These are phyloP conservation scores for Penicillium sp. DNA, from an alignment of 2,329 filamentous ascomycete genomes.

Conservation along the genomic window DNA sequence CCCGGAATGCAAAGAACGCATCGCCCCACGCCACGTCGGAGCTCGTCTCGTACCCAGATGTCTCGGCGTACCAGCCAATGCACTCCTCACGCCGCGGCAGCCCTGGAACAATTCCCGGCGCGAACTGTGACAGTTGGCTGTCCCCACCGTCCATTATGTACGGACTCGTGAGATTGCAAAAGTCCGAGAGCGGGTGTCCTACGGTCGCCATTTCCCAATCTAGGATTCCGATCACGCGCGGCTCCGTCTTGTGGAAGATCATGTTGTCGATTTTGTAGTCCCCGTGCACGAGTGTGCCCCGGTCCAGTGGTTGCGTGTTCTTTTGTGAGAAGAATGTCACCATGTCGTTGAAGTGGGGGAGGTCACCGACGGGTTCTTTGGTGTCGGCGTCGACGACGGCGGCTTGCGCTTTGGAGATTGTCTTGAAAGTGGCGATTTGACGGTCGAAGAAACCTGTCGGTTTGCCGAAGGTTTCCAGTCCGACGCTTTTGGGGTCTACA, in stretches of 20 bases:
- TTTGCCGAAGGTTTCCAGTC: conserved; percentile 71
- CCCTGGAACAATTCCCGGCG: conserved; percentile 63
- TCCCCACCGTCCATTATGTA: conserved; percentile 38
- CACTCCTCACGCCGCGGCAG: conserved; percentile 60
- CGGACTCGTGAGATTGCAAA: conserved; percentile 68
- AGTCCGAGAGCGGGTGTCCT: conserved; percentile 89
- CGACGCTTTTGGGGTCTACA: conserved; percentile 64
- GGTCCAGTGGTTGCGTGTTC: conserved; percentile 69
- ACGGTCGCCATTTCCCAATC: conserved; percentile 99
- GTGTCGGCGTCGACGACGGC: conserved; percentile 73
- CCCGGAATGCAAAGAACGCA: conserved; percentile 61
- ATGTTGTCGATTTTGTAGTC: conserved; percentile 96
- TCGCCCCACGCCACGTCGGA: conserved; percentile 61
- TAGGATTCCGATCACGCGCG: conserved; percentile 84
- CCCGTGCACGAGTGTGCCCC: conserved; percentile 79
- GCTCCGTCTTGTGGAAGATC: conserved; percentile 84
- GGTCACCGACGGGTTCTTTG: conserved; percentile 69
- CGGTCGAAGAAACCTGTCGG: conserved; percentile 75
- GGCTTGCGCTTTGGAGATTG: conserved; percentile 76
- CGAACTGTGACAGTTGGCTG: conserved; percentile 52
- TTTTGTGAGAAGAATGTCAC: conserved; percentile 72
- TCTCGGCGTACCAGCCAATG: conserved; percentile 64
- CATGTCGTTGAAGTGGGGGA: conserved; percentile 81
- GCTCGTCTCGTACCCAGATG: conserved; percentile 68
- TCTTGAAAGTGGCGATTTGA: conserved; percentile 78